Percentiles rank a stretch among this genome's conserved stretches.
Conservation (phyloP, 805 yeast genomes). For the Tetrapisispora arboricola region DNA sequence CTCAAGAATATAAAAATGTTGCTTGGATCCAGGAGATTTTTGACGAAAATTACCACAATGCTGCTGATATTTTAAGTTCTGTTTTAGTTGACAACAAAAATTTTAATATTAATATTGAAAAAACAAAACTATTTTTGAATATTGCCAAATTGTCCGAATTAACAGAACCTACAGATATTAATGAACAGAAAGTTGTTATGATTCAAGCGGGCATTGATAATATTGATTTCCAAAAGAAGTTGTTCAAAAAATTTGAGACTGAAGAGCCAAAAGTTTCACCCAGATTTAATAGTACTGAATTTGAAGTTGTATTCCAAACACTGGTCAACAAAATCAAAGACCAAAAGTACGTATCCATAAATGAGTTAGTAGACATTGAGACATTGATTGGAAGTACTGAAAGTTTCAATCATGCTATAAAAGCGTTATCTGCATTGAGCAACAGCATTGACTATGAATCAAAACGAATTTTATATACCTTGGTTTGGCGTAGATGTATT, state of each 20-base stretch:
- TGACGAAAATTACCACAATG: conserved; percentile 39
- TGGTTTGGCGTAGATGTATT: conserved; percentile 54
- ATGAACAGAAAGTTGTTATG: conserved; percentile 23
- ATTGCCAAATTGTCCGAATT: conserved; percentile 61
- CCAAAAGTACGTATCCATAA: conserved; percentile 31
- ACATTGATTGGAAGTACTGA: conserved; percentile 35
- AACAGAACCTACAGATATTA: conserved; percentile 25
- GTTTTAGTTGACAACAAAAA: conserved; percentile 37
- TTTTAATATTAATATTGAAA: conserved; percentile 20
- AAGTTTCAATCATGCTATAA: conserved; percentile 38
- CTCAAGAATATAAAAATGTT: conserved; percentile 38
- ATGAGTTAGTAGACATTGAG: conserved; percentile 43
- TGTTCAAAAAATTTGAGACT: conserved; percentile 23
- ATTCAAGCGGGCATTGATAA: conserved; percentile 43
- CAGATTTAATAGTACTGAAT: conserved; percentile 14
- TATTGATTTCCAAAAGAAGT: conserved; percentile 40
- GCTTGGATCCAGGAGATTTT: conserved; percentile 66
- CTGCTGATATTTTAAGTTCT: conserved; percentile 38
- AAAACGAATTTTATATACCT: conserved; percentile 25
- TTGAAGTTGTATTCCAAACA: conserved; percentile 15
- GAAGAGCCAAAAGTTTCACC: conserved; percentile 17
- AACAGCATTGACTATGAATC: conserved; percentile 24
- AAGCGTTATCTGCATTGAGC: conserved; percentile 35
- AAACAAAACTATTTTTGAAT: conserved; percentile 47
- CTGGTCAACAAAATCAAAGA: conserved; percentile 20